Base-by-base conservation (phyloP, 768 basidiomycete species). In the Pleurotus ostreatus region DNA sequence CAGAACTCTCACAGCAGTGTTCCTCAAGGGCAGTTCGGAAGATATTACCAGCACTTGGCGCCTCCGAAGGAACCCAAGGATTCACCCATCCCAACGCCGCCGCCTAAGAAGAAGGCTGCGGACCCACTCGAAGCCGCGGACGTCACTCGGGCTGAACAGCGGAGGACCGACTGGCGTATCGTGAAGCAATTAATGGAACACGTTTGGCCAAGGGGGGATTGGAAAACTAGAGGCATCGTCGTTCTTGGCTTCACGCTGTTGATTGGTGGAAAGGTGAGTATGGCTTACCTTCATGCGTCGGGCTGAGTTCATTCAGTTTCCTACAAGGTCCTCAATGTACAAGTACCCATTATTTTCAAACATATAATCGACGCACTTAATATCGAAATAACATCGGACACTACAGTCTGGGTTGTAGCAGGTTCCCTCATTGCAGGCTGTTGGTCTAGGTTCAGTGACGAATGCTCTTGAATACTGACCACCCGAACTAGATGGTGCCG, bases 331-430 rank as follows among this genome's bases (percentile, higher is more conserved):
- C 73, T 98, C 56, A 99, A 98, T 67, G 97, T 99, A 0, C 96
- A 98, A 78, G 95, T 99, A n/a, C 97, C 97, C 0, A 82, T 92
- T 61, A 74, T 98, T 59, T 99, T 99, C 82, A 98, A 98, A 71
- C 71, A 79, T 23, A 82, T 99, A 43, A 85, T 99, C 52, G 96
- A 99, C 67, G 71, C 90, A 1, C 76, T 99, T 59, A 97, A 98
- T 64, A 76, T 98, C 30, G 85, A 89, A 23, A 77, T 97, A 34
- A 82, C 87, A 11, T 71, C 84, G 11, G 68, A 77, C 5, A 82
- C 87, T 4, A 94, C 95, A 0, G 93, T 92, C 2, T 96, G 94
- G 91, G 78, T 94, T 2, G 75, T 99, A 20, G 93, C 88, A 0
- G 97, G 97, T n/a, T 84, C 89, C 1, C 74, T 93, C 56, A 83